Evolutionary conservation across 2,329 filamentous ascomycete species (phyloP), one percentile per base, ranked within the genome.

Genomic region (Apiospora kogelbergensis): DNA sequence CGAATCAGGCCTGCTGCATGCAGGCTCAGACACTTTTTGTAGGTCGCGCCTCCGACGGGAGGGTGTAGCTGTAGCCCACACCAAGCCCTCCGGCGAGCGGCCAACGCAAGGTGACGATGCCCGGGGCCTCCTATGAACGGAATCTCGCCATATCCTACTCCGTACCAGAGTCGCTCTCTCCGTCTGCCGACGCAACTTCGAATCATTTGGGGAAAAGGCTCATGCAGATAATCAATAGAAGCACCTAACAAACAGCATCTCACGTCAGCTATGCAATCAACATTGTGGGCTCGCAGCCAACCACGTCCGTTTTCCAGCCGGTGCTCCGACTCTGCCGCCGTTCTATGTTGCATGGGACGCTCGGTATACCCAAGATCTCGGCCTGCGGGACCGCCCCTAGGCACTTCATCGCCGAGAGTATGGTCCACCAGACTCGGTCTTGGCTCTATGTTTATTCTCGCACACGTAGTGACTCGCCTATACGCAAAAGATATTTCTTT

Each of bases 281-380:
- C 5, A 60, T n/a, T 15, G 20, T 37, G 53, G 20, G 30, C 9
- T 37, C 20, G 30, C 30, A 60, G 30, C 22, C 30, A 60, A 60
- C 53, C 20, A 60, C 53, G 30, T 60, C 53, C 30, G n/a, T n/a
- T 60, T 60, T 17, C 53, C 30, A 60, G 17, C 5, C 53, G 53
- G 30, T 22, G 30, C 53, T n/a, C 30, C 53, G 30, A 13, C 30
- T 30, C 24, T 53, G 7, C 48, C 30, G 30, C 53, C 9, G 53
- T 30, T 37, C 53, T 30, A 37, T 4, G 53, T 60, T 37, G 10
- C 17, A 37, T 60, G 13, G 53, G 3, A 30, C 20, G 17, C 17
- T 37, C 53, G 53, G 53, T 60, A 60, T 37, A 60, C 30, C 53
- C 53, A 60, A 60, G 53, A 60, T 60, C 30, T 37, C 53, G 53